Base-by-base conservation (phyloP, 495 filamentous ascomycete species). In the Podospora sp. region DNA sequence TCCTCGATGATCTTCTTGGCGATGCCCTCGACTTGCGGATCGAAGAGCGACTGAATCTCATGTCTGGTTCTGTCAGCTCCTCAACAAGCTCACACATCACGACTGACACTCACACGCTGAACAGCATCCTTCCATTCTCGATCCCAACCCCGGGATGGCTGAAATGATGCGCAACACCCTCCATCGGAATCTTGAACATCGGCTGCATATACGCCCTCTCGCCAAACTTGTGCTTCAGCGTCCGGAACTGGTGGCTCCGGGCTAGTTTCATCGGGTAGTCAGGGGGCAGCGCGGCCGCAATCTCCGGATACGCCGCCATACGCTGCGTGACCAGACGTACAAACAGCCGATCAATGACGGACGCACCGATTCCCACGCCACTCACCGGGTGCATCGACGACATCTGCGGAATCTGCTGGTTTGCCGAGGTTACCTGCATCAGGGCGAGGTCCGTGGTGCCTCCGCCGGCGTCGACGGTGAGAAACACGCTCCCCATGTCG, bases 1-100 rank as follows among this genome's bases (percentile, higher is more conserved):
- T 89, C 87, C 26, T 80, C 75, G 69, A 87, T 80, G 24, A 89
- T 81, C 18, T 84, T 77, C 20, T 69, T 68, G 59, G 80, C 81
- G 60, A 89, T 86, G 53, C 82, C 80, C 9, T 83, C 72, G 24
- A 87, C 77, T 60, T 88, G 87, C 1, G 69, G 70, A 60, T 90
- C 86, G 69, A 90, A 90, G 14, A 87, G 68, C 11, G 67, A 67
- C 58, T 84, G 80, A 14, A 87, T 75, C 49, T 86, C 84, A 57
- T 81, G 74, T 59, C 78, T 83, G 66, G 55, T 7, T 29, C 52
- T n/a, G 27, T 62, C 22, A 73, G 50, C 16, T 46, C 14, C 16
- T 6, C 16, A 3, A 22, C 53, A 25, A 25, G 29, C 57, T 9
- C 21, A 1, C 16, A 33, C 21, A 12, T 4, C 6, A 18, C 21